Evolutionary conservation across 2,329 filamentous ascomycete genomes (phyloP).

Genomic region (Paracoccidioides lutzii): DNA sequence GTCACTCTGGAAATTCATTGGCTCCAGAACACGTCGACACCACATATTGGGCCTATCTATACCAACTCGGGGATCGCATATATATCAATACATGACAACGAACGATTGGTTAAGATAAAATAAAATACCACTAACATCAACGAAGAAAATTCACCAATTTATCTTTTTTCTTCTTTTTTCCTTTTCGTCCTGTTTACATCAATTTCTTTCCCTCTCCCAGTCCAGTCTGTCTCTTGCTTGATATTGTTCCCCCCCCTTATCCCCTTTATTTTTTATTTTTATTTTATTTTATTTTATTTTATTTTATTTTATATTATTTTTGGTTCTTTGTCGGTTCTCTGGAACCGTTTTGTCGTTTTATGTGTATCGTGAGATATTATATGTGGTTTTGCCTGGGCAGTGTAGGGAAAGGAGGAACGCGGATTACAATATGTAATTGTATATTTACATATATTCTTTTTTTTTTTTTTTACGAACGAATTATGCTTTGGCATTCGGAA

Average conservation of each 20-base stretch:
- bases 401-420: not conserved
- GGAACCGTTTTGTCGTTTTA: not conserved
- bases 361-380: not conserved
- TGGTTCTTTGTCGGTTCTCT: not conserved
- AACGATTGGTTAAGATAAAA: not conserved
- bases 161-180: not conserved
- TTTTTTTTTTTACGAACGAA: not conserved
- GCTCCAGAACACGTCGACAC: not conserved
- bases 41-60: too few relatives aligned
- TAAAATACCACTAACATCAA: not conserved
- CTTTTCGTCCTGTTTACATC: not conserved
- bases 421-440: not conserved
- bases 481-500: too few relatives aligned
- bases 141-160: not conserved
- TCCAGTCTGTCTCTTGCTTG: not conserved
- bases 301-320: not conserved
- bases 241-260: not conserved
- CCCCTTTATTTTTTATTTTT: not conserved
- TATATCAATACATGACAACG: not conserved
- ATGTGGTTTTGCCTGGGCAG: not conserved
- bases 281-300: not conserved
- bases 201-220: too few relatives aligned
- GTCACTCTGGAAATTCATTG: not conserved
- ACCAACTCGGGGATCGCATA: not conserved
- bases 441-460: not conserved